Evolutionary conservation across 345 rosid genomes (phyloP).

Genomic region (Geranium brycei): DNA sequence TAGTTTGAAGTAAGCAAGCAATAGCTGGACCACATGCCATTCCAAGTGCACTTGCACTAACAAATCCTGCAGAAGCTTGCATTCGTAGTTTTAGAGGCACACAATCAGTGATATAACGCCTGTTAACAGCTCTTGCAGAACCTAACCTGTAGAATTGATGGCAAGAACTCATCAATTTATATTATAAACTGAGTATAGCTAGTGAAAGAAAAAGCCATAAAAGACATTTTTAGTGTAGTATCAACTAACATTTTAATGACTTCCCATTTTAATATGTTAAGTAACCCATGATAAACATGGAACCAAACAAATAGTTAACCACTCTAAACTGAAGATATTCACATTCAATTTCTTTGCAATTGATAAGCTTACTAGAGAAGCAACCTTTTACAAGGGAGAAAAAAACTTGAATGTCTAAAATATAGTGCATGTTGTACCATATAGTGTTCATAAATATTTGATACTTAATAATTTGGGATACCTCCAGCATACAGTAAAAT

Average conservation of each 20-base stretch:
- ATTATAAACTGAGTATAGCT: neutral
- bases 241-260: neutral
- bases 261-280: too few species aligned
- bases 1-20: slow-evolving; percentile 77
- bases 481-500: too few species aligned
- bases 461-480: too few species aligned
- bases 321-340: too few species aligned
- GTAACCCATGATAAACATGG: too few species aligned
- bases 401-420: too few species aligned
- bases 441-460: too few species aligned
- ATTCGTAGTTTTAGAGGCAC: slow-evolving; percentile 75
- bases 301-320: too few species aligned
- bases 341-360: too few species aligned
- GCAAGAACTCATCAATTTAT: neutral
- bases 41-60: slow-evolving; percentile 99
- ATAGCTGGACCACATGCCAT: slow-evolving; percentile 99
- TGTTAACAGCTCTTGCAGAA: slow-evolving; percentile 96
- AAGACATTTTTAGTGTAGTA: neutral
- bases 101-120: slow-evolving; percentile 95
- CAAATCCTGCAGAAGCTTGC: slow-evolving; percentile 99
- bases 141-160: slow-evolving; percentile 44
- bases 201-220: neutral
- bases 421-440: too few species aligned
- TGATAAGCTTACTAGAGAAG: too few species aligned
- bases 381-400: too few species aligned